phyloP scores from a whole-genome alignment of 306 rosid species.

The Ormosia semicastrata region DNA sequence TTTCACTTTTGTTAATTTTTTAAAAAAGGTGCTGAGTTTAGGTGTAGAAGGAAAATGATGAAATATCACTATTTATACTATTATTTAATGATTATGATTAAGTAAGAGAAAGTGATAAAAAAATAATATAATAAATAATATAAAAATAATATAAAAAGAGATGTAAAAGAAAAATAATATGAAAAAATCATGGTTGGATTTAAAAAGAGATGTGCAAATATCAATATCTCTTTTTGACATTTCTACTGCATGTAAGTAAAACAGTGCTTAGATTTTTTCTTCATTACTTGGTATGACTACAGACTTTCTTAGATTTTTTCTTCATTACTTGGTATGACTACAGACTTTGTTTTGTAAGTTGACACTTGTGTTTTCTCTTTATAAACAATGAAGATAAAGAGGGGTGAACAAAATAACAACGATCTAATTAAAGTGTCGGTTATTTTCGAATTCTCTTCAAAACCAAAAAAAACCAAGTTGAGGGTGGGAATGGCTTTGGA shows the following conservation, averaged over 20 bases:
- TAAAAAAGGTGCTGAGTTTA: too few relatives aligned
- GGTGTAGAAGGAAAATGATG: too few relatives aligned
- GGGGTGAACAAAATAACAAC: conserved; percentile 27
- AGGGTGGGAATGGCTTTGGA: conserved; percentile 42
- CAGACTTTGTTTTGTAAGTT: neutral
- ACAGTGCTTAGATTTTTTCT: neutral
- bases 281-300: neutral
- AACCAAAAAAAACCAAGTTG: conserved; percentile 12
- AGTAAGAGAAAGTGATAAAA: too few relatives aligned
- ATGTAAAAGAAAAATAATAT: too few relatives aligned
- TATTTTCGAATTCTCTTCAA: conserved; percentile 26
- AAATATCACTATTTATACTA: too few relatives aligned
- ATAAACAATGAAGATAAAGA: conserved; percentile 36
- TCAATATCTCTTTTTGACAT: too few relatives aligned
- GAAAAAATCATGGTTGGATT: too few relatives aligned
- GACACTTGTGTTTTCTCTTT: conserved; percentile 13
- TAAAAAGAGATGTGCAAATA: too few relatives aligned
- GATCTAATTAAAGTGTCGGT: conserved; percentile 31
- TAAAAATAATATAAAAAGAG: too few relatives aligned
- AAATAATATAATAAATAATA: too few relatives aligned
- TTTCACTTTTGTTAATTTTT: too few relatives aligned
- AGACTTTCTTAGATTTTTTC: neutral
- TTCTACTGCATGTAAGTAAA: neutral
- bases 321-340: neutral
- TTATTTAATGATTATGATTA: too few relatives aligned